Percentiles rank a stretch among this genome's conserved stretches.
Conservation (phyloP, 495 filamentous ascomycete genomes). For the Margaritispora aquatica region DNA sequence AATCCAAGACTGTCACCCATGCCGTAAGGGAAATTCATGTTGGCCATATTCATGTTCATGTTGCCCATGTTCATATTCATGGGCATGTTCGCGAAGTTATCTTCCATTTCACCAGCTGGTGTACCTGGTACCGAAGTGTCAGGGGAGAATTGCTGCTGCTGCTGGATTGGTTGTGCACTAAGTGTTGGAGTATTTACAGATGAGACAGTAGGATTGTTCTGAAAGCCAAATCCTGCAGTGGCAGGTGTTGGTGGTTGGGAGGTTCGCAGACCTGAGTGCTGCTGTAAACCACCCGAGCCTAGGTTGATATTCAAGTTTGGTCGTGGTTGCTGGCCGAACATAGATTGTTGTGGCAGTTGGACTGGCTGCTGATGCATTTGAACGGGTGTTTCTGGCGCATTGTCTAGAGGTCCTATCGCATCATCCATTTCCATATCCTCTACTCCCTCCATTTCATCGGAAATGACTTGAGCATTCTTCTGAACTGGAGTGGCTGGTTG, state of each 20-base stretch:
- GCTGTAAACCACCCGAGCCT: constrained; percentile 42
- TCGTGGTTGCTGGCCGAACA: constrained; percentile 70
- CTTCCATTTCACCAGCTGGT: constrained; percentile 51
- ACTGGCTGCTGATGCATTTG: constrained; percentile 38
- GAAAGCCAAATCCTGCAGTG: constrained; percentile 62
- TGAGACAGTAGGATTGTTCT: constrained; percentile 95
- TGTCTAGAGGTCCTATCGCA: constrained; percentile 55
- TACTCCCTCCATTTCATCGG: constrained; percentile 76
- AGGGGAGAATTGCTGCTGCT: constrained; percentile 62
- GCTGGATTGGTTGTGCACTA: constrained; percentile 46
- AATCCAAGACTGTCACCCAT: constrained; percentile 31
- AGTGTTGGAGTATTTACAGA: constrained; percentile 94
- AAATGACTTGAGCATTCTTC: constrained; percentile 30
- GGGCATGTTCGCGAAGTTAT: constrained; percentile 54
- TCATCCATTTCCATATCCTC: constrained; percentile 99
- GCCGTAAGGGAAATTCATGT: constrained; percentile 31
- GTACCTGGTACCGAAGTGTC: constrained; percentile 72
- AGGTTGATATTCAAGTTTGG: constrained; percentile 62
- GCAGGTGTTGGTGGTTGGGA: constrained; percentile 86
- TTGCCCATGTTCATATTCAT: constrained; percentile 52
- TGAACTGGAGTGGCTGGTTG: constrained; percentile 23
- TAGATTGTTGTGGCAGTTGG: constrained; percentile 30
- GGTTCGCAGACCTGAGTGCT: constrained; percentile 74
- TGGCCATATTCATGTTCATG: constrained; percentile 40
- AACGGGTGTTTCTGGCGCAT: constrained; percentile 38